Conservation (phyloP, 805 yeast genomes). For the Candida berthetii region DNA sequence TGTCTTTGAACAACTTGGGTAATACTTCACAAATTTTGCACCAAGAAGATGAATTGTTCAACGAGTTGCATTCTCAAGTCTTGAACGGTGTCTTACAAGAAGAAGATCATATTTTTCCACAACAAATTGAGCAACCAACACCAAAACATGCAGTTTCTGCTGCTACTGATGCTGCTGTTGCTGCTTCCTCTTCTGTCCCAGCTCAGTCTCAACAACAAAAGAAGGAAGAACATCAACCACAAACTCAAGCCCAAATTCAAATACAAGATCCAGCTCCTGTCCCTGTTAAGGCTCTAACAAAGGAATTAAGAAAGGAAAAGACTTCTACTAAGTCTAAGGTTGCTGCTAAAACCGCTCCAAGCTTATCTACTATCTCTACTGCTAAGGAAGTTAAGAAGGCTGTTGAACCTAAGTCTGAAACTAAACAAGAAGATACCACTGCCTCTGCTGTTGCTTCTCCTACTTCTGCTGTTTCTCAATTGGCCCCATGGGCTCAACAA, state of each 20-base stretch:
- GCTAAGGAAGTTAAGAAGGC: conserved; percentile 5
- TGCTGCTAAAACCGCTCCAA: conserved; percentile 5
- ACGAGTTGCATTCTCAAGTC: conserved; percentile 32
- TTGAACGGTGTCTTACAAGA: conserved; percentile 33
- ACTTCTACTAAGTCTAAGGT: conserved; percentile 3
- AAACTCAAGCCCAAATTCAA: conserved; percentile 1
- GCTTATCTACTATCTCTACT: not conserved
- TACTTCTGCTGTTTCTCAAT: conserved; percentile 10
- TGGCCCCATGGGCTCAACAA: conserved; percentile 53
- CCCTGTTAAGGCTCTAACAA: not conserved
- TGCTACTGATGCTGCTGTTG: not conserved
- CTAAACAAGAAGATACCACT: conserved; percentile 3
- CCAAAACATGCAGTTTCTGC: not conserved
- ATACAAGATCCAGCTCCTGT: not conserved
- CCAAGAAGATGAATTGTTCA: conserved; percentile 24
- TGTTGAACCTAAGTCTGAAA: conserved; percentile 2
- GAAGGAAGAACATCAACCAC: conserved; percentile 2
- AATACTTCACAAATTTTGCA: not conserved
- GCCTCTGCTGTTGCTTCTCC: not conserved
- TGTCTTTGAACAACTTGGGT: not conserved
- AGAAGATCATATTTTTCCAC: conserved; percentile 2
- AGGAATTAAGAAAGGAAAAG: not conserved
- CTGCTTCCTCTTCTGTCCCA: not conserved
- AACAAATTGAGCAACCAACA: not conserved
- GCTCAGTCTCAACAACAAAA: conserved; percentile 1